Evolutionary conservation across 306 rosid genomes (phyloP).

Genomic region (Canavalia ensiformis): DNA sequence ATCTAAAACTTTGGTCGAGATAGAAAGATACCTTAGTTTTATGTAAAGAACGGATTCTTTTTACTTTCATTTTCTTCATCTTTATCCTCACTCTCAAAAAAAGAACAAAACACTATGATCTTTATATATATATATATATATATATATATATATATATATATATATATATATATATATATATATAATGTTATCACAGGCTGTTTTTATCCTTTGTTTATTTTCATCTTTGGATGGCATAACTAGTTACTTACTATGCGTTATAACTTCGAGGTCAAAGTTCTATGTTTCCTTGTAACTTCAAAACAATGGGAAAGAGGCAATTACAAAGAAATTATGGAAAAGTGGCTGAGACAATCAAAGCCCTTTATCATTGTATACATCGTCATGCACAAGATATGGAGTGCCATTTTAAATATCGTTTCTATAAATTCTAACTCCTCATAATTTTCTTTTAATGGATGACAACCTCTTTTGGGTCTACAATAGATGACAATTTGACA

Average conservation of each 20-base stretch:
- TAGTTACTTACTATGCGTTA: background rate
- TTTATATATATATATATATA: background rate
- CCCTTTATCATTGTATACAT: background rate
- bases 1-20: no score
- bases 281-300: constrained; percentile 6
- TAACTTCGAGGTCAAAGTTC: constrained; percentile 14
- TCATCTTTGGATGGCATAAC: background rate
- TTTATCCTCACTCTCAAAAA: background rate
- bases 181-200: background rate
- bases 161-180: no score
- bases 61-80: background rate
- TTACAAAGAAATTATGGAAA: background rate
- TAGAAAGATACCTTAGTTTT: no score
- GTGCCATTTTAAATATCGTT: background rate
- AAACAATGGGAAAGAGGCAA: background rate
- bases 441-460: no score
- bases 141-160: no score
- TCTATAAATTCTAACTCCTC: background rate
- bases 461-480: no score
- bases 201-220: background rate
- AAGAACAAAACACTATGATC: background rate
- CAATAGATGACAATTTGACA: no score
- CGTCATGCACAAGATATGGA: background rate
- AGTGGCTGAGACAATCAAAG: background rate
- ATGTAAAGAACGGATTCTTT: background rate